Evolutionary conservation across 306 rosid genomes (phyloP), one percentile per base, ranked within the genome.

Genomic region (Crataegus laevigata): DNA sequence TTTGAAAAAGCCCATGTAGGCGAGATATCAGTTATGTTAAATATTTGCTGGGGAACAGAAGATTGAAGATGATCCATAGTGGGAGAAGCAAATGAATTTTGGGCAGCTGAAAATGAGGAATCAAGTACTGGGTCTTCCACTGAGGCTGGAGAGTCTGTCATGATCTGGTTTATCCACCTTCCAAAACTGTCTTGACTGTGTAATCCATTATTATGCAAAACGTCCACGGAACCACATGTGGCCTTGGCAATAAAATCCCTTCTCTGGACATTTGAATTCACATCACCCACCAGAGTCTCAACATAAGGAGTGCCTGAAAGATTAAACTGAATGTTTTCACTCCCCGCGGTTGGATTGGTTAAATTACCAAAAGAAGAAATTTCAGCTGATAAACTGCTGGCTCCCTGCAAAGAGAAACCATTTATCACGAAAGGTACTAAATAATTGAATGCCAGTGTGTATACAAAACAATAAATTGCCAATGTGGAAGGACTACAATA

Each of bases 141-240:
- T 69, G 96, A 86, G 74, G 85, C 84, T 2, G 93, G 77, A 66
- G 96, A 84, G 59, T 87, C 93, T 21, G 79, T 77, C 75, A 89
- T 79, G 12, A 96, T 77, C 57, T 84, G 51, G 71, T 79, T 87
- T 75, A 90, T 81, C 97, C 98, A 96, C 84, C 83, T 87, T 80
- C 97, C 97, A 77, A 96, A 92, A 84, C 97, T 96, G 81, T 85
- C 93, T 91, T 90, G 97, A 75, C 90, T 87, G 69, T 83, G 89
- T 89, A 94, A 84, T 77, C 84, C 82, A 26, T 72, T 86, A 80
- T 80, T 77, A 68, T 73, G 84, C 81, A 75, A 73, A 72, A 68
- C 72, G 57, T 81, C 76, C 73, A 34, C 45, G 55, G 87, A 84
- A 76, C 71, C 78, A 74, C 59, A 78, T 72, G 82, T 76, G 65